A percentile compares a stretch with the other conserved stretches of the same genome.
phyloP scores from a whole-genome alignment of 1,284 basidiomycete genomes.

The Melampsora occidentalis region DNA sequence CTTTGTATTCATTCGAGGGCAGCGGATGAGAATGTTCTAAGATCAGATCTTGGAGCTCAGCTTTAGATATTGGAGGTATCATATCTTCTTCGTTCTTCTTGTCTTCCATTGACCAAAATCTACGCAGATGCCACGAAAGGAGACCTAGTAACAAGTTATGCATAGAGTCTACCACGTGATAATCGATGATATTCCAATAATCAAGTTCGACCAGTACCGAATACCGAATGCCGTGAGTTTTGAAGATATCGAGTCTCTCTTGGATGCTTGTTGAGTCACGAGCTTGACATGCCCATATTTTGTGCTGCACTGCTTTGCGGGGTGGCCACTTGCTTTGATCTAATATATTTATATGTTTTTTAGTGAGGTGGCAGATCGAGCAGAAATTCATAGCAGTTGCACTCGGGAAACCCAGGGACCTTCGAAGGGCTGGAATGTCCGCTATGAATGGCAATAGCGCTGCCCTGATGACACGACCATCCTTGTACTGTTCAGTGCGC shows the following conservation, averaged over 20 bases:
- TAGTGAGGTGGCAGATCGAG: conserved; percentile 28
- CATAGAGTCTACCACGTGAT: no score
- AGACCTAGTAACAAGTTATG: not conserved
- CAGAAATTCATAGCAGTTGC: not conserved
- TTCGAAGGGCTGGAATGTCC: no score
- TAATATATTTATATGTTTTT: no score
- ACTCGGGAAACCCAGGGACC: not conserved
- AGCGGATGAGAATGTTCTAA: not conserved
- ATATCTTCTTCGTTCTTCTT: conserved; percentile 12
- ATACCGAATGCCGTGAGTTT: not conserved
- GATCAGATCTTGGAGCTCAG: not conserved
- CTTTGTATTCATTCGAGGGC: not conserved
- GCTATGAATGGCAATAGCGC: no score
- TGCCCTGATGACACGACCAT: no score
- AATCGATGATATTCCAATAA: no score
- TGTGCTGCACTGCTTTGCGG: no score
- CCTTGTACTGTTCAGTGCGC: no score
- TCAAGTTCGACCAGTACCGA: not conserved
- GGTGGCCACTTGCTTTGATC: no score
- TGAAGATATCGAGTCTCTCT: not conserved
- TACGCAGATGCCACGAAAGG: conserved; percentile 16
- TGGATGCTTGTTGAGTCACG: conserved; percentile 22
- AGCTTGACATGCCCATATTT: not conserved
- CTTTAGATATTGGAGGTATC: not conserved
- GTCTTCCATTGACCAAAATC: conserved; percentile 26